A percentile compares a stretch with the other conserved stretches of the same genome.
phyloP scores from a whole-genome alignment of 129 eudicot species.

The Logfia minima region DNA sequence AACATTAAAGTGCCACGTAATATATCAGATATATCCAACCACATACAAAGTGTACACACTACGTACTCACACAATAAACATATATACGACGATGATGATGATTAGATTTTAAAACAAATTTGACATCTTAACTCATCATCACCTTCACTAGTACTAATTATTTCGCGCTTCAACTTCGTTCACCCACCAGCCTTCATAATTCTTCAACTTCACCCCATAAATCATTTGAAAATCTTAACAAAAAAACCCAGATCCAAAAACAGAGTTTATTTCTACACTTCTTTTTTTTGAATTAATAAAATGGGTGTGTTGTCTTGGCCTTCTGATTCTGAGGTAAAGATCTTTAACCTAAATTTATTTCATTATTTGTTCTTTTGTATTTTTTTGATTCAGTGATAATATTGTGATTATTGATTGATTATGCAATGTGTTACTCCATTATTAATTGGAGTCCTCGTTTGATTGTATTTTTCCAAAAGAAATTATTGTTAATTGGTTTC shows the following conservation, averaged over 20 bases:
- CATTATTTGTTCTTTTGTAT: not conserved
- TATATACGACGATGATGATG: no score
- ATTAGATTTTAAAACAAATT: no score
- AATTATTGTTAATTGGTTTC: not conserved
- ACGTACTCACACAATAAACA: no score
- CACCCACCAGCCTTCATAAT: not conserved
- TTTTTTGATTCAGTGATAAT: not conserved
- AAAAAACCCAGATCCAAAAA: not conserved
- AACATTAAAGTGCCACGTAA: no score
- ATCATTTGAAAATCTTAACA: slow-evolving; percentile 6
- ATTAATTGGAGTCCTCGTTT: not conserved
- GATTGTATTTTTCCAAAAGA: not conserved
- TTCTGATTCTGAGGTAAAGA: slow-evolving; percentile 26
- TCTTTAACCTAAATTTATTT: not conserved
- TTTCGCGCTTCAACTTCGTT: not conserved
- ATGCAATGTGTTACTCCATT: not conserved
- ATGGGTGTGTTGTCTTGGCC: slow-evolving; percentile 30
- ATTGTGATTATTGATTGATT: not conserved
- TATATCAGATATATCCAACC: no score
- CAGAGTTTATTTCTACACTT: not conserved
- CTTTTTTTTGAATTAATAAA: not conserved
- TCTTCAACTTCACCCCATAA: slow-evolving; percentile 11
- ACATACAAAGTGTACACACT: no score
- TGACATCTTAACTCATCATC: not conserved
- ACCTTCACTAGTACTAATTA: not conserved